Base-by-base conservation (phyloP, 371 early-diverging fungal species). In the Mucor indicus region DNA sequence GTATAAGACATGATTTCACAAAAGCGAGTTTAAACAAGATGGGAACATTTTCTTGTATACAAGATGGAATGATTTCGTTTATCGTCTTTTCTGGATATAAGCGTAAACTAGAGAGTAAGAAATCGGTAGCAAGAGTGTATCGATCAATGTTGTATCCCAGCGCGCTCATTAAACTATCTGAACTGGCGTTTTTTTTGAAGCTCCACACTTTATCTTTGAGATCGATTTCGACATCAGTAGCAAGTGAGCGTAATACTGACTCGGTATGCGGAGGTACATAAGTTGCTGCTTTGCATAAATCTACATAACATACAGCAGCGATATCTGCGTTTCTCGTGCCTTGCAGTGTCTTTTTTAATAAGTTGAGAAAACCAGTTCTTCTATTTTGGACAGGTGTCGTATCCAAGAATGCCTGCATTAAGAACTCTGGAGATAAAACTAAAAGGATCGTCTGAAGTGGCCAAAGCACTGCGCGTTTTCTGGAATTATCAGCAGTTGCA, bases 371-470 rank as follows among this genome's bases (percentile, higher is more conserved):
- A 24, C 68, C 73, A 2, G 82, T 67, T 48, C 65, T 50, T 50
- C 71, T 48, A 46, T 69, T 75, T 7, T 54, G 53, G 5, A 61
- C 48, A 2, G 64, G 50, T 22, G 67, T 37, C 39, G 72, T 54
- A 37, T 61, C 68, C 8, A 61, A 53, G 55, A 73, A 77, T 4
- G 80, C 80, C 50, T 72, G 76, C 27, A 70, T 47, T 8, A 92
- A 59, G 15, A 86, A 72, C 52, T 89, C 89, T 0, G 91, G 91
- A 20, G 89, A 87, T 11, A 92, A 67, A 5, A 83, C 69, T 20
- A 91, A 51, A 2, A 92, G 69, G 62, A 88, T 83, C 0, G 87
- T 87, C 44, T 89, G 89, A 16, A 87, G 62, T 12, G 93, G 93
- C 93, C 93, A 92, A 36, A 88, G 79, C n/a, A 85, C 68, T 9